phyloP scores from a whole-genome alignment of 2,329 filamentous ascomycete species.

The Zalaria sp. region DNA sequence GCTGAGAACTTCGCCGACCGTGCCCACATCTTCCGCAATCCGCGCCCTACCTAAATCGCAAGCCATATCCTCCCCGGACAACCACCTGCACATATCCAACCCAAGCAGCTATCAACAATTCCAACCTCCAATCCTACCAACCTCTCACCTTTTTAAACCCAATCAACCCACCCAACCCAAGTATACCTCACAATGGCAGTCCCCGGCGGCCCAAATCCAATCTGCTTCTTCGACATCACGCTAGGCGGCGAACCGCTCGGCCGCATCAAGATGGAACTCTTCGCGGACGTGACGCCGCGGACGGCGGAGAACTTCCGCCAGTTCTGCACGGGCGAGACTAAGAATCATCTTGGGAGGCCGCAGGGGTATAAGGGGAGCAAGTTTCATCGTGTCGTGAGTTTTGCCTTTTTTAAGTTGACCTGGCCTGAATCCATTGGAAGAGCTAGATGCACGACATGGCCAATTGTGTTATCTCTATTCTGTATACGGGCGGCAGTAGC shows the following conservation, averaged over 20 bases:
- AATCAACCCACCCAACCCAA: too few species aligned
- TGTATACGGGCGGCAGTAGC: too few species aligned
- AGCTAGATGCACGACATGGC: background rate
- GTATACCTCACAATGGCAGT: background rate
- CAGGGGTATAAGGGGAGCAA: conserved; percentile 92
- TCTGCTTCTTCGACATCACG: conserved; percentile 65
- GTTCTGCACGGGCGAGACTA: conserved; percentile 89
- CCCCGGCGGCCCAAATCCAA: conserved; percentile 22
- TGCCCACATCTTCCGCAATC: too few species aligned
- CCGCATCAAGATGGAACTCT: conserved; percentile 81
- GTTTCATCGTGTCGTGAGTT: conserved; percentile 79
- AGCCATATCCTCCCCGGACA: too few species aligned
- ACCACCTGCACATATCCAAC: too few species aligned
- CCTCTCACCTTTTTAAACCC: too few species aligned
- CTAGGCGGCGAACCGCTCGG: conserved; percentile 76
- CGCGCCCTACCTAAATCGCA: too few species aligned
- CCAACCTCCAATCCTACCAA: too few species aligned
- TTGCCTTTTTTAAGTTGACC: background rate
- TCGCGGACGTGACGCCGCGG: conserved; percentile 56
- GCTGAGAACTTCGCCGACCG: too few species aligned
- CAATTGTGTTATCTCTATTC: background rate
- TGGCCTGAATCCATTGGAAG: background rate
- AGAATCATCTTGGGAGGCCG: conserved; percentile 59
- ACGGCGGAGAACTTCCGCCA: conserved; percentile 96
- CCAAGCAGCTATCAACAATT: too few species aligned